Percentiles rank a stretch among this genome's conserved stretches.
These are phyloP conservation scores for Nakazawaea ishiwadae DNA, from an alignment of 805 yeast species.

Conservation along the genomic window DNA sequence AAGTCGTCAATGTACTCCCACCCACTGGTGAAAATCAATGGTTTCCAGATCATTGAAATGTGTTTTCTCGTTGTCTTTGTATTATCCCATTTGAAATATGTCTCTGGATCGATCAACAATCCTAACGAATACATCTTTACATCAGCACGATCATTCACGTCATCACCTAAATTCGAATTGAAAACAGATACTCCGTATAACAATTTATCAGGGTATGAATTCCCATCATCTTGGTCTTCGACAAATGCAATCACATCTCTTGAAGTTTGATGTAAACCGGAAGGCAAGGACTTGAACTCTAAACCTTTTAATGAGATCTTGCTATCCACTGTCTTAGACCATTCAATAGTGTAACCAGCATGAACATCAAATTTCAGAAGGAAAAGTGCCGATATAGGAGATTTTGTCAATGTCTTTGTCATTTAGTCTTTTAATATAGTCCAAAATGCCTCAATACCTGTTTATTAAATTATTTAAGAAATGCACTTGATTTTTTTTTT, in stretches of 20 bases:
- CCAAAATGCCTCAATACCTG: too few species aligned
- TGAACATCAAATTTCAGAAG: slow-evolving; percentile 49
- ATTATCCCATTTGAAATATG: slow-evolving; percentile 15
- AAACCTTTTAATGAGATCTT: slow-evolving; percentile 33
- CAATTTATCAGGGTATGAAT: slow-evolving; percentile 18
- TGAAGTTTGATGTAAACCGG: slow-evolving; percentile 55
- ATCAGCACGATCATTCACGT: slow-evolving; percentile 30
- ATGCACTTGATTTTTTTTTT: too few species aligned
- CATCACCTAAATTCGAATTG: slow-evolving; percentile 32
- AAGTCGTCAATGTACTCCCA: slow-evolving; percentile 38
- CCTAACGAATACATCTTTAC: slow-evolving; percentile 67
- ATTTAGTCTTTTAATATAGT: too few species aligned
- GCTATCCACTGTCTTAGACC: slow-evolving; percentile 31
- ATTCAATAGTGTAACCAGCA: slow-evolving; percentile 42
- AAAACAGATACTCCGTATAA: slow-evolving; percentile 49
- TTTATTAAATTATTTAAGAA: too few species aligned
- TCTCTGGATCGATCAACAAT: slow-evolving; percentile 42
- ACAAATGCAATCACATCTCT: slow-evolving; percentile 53
- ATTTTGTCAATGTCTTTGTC: neutral
- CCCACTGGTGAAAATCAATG: slow-evolving; percentile 34
- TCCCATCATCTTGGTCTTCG: slow-evolving; percentile 18
- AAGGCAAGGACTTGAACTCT: slow-evolving; percentile 64
- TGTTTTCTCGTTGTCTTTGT: slow-evolving; percentile 5
- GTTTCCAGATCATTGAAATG: slow-evolving; percentile 30
- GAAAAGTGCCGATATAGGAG: slow-evolving; percentile 38